phyloP scores from a whole-genome alignment of 2,329 filamentous ascomycete genomes.

The Hypoxylon sp. region DNA sequence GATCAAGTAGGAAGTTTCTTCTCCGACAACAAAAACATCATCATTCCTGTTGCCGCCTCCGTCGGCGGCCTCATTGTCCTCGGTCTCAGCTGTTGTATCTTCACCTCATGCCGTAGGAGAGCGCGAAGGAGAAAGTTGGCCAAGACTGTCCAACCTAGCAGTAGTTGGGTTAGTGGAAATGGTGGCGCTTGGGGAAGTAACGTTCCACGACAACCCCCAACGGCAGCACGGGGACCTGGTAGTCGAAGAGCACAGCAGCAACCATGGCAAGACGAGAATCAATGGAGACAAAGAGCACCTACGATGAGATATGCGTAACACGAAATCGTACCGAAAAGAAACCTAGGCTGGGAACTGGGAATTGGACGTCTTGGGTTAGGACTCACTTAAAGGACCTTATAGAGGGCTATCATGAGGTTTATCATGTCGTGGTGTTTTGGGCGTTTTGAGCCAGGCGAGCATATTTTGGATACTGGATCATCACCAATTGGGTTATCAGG shows the following conservation, averaged over 20 bases:
- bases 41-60: conserved; percentile 81
- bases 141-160: conserved; percentile 44
- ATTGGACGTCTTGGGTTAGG: conserved; percentile 6
- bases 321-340: conserved; percentile 6
- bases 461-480: conserved; percentile 19
- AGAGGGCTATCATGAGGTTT: conserved; percentile 23
- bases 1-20: conserved; percentile 84
- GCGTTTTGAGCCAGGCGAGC: conserved; percentile 29
- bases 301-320: conserved; percentile 41
- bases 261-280: conserved; percentile 35
- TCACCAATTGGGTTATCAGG: conserved; percentile 23
- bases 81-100: conserved; percentile 75
- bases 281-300: conserved; percentile 37
- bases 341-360: conserved; percentile 43
- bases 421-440: conserved; percentile 38
- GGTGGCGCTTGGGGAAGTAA: conserved; percentile 37
- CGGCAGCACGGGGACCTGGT: conserved; percentile 25
- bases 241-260: conserved; percentile 25
- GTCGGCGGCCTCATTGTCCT: conserved; percentile 81
- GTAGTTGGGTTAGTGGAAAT: conserved; percentile 48
- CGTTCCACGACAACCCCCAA: conserved; percentile 31
- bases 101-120: conserved; percentile 64
- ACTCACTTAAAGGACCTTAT: conserved; percentile 17
- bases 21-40: conserved; percentile 78
- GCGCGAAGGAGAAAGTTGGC: conserved; percentile 48